Evolutionary conservation across 768 basidiomycete species (phyloP), one percentile per base, ranked within the genome.

Genomic region (Leucosporidium yakuticum): DNA sequence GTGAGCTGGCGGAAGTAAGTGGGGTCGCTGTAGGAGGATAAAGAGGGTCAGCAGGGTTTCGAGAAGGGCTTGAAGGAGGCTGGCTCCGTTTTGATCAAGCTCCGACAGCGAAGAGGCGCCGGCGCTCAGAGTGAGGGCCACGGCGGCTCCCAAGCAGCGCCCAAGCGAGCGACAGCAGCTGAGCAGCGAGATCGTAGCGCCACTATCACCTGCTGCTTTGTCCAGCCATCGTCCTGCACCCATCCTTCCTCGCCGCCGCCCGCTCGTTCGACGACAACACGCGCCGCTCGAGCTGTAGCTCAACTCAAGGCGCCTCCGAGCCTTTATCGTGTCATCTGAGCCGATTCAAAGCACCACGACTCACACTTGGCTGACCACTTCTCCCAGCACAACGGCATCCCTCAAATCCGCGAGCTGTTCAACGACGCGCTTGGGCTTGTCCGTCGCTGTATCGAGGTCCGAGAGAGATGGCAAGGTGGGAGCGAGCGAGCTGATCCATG

Each of bases 381-480:
- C 86, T 71, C 88, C 87, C 60, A 93, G 82, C 14, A 85, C 85
- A 21, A 84, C 83, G 0, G 90, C 91, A 79, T 93, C 91, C 74
- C 85, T 86, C 71, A 94, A 85, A 82, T 91, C 88, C 32, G 84
- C 79, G 29, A 86, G 79, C 7, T 32, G n/a, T 4, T 36, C 47
- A 8, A 67, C 27, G n/a, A 44, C 49, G 23, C 61, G 49, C 32
- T 36, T 51, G 8, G 61, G 61, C 32, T 51, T 36, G 49, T 23
- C 25, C 20, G 61, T 54, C 29, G 34, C 15, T 12, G 49, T 20
- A 7, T 62, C 51, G 32, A 54, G 34, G 27, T 62, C 61, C 9
- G 32, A 19, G 21, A 54, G 32, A 4, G 34, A 44, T 4, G 50
- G 49, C 23, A 62, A 5, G 9, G 49, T 19, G 4, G 60, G 29